Evolutionary conservation across 495 filamentous ascomycete species (phyloP).

Genomic region (Tuber calosporum): DNA sequence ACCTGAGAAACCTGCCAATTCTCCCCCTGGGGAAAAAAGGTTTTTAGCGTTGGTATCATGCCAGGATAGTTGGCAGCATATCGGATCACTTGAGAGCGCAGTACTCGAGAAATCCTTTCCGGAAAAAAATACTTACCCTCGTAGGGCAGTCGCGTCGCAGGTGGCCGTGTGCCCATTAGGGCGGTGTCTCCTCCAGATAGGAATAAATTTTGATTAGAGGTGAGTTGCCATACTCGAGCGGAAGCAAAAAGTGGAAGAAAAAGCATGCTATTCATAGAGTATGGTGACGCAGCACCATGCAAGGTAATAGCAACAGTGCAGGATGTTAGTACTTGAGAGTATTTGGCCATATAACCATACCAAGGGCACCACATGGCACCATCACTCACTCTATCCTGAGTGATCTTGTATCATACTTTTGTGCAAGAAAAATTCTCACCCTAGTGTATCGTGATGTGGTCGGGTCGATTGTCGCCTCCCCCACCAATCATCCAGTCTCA

Average conservation of each 20-base stretch:
- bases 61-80: background rate
- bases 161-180: too few species aligned
- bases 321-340: background rate
- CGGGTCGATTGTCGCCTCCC: background rate
- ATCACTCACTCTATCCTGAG: background rate
- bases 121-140: background rate
- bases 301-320: background rate
- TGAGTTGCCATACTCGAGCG: background rate
- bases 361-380: background rate
- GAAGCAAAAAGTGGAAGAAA: background rate
- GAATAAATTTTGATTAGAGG: too few species aligned
- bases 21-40: background rate
- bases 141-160: background rate
- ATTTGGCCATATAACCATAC: background rate
- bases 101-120: background rate
- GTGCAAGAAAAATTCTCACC: background rate
- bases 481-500: background rate
- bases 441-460: background rate
- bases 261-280: background rate
- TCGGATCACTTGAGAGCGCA: background rate
- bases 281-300: background rate
- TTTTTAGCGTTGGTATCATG: background rate
- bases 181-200: too few species aligned
- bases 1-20: background rate
- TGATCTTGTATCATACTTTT: background rate